phyloP scores from a whole-genome alignment of 1,284 basidiomycete genomes.

The Moesziomyces aphidis region DNA sequence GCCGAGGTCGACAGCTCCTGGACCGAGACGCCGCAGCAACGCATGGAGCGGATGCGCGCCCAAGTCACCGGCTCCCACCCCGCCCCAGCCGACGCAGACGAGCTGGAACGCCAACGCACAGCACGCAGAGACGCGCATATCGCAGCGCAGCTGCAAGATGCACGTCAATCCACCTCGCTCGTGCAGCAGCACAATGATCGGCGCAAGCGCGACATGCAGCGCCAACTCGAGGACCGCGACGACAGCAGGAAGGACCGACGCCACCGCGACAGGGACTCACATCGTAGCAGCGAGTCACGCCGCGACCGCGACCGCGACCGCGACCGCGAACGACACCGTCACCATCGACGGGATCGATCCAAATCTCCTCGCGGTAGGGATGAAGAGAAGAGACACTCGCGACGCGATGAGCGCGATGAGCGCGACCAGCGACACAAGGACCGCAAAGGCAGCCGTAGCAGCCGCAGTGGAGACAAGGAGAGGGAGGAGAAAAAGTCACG shows the following conservation, averaged over 20 bases:
- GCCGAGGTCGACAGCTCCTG: constrained; percentile 45
- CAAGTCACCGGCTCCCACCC: constrained; percentile 1
- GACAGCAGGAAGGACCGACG: constrained; percentile 10
- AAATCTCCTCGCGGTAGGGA: too few relatives aligned
- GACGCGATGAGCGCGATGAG: background rate
- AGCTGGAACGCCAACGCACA: constrained; percentile 16
- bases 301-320: constrained; percentile 7
- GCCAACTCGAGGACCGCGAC: constrained; percentile 21
- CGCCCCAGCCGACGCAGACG: constrained; percentile 7
- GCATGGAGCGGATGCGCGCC: constrained; percentile 43
- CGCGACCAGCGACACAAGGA: constrained; percentile 7
- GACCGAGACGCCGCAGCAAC: constrained; percentile 59
- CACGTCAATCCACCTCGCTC: constrained; percentile 15
- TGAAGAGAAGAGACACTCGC: too few relatives aligned
- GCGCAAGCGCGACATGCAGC: constrained; percentile 20
- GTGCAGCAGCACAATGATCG: constrained; percentile 39
- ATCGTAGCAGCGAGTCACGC: constrained; percentile 5
- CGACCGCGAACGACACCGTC: background rate
- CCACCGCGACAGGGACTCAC: constrained; percentile 2
- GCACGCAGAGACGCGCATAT: constrained; percentile 30
- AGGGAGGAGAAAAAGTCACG: constrained; percentile 9
- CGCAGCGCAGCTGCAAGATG: constrained; percentile 16
- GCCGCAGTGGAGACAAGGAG: background rate
- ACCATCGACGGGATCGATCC: too few relatives aligned
- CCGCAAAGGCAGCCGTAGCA: constrained; percentile 2